A percentile compares a stretch with the other conserved stretches of the same genome.
Evolutionary conservation across 495 filamentous ascomycete genomes (phyloP).

Genomic region (Annulohypoxylon moriforme): DNA sequence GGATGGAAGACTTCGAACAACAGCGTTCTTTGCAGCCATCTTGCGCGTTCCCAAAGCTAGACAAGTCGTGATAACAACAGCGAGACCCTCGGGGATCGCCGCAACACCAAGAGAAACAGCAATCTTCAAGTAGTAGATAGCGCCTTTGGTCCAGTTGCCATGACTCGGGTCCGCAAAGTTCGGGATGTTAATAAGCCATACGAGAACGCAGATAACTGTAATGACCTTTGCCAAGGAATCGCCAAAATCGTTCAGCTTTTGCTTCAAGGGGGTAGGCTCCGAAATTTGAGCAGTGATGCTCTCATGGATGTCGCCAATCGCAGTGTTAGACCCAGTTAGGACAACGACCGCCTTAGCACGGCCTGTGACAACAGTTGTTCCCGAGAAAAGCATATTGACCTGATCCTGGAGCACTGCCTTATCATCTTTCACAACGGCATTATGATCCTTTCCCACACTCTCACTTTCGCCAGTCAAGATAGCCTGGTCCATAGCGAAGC

Average conservation of each 20-base stretch:
- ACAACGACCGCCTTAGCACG: conserved; percentile 93
- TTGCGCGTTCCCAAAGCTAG: conserved; percentile 94
- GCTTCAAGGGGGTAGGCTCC: conserved; percentile 95
- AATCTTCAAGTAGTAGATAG: conserved; percentile 99
- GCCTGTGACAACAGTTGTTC: conserved; percentile 95
- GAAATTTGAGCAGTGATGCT: conserved; percentile 99
- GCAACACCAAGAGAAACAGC: conserved; percentile 98
- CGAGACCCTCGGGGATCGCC: conserved; percentile 96
- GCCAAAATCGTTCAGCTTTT: conserved; percentile 98
- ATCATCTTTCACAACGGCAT: conserved; percentile 72
- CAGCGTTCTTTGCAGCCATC: conserved; percentile 98
- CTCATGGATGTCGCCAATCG: conserved; percentile 98
- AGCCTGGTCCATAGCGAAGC: conserved; percentile 94
- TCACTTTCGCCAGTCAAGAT: conserved; percentile 99
- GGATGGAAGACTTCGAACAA: conserved; percentile 93
- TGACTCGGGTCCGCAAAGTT: conserved; percentile 96
- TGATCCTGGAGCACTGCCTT: conserved; percentile 98
- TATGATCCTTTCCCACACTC: conserved; percentile 88
- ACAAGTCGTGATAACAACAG: conserved; percentile 98
- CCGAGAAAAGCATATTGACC: conserved; percentile 97
- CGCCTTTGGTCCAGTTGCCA: conserved; percentile 95
- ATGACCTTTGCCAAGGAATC: conserved; percentile 98
- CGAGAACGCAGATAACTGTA: conserved; percentile 92
- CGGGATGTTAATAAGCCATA: conserved; percentile 98
- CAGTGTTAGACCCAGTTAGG: conserved; percentile 88